Percentiles rank a stretch among this genome's conserved stretches.
Conservation (phyloP, 2,329 filamentous ascomycete genomes). For the Herpotrichia juniperi region DNA sequence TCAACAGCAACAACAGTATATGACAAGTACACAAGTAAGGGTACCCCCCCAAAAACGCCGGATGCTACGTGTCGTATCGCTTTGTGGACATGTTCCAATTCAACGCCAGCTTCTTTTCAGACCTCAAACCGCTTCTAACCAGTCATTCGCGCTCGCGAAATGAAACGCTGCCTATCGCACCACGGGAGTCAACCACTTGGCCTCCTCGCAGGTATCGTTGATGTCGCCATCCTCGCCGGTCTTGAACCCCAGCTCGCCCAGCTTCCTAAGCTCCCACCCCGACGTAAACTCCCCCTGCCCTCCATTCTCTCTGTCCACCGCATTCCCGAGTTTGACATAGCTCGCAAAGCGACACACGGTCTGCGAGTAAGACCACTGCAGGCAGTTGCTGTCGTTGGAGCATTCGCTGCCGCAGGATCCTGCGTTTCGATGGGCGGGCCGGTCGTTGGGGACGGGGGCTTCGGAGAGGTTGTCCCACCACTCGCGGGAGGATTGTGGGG, state of each 20-base stretch:
- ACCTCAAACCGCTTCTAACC: not conserved
- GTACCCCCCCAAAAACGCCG: conserved; percentile 1
- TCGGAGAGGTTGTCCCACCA: conserved; percentile 45
- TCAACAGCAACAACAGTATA: not conserved
- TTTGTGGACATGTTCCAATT: not conserved
- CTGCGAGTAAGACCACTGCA: conserved; percentile 46
- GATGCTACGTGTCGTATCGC: not conserved
- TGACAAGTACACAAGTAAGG: no score
- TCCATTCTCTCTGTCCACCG: conserved; percentile 38
- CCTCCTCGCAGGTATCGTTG: conserved; percentile 43
- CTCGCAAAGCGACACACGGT: conserved; percentile 46
- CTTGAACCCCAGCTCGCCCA: conserved; percentile 43
- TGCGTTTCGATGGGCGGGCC: conserved; percentile 40
- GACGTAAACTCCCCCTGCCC: conserved; percentile 45
- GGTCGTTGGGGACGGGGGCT: conserved; percentile 40
- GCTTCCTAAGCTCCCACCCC: conserved; percentile 47
- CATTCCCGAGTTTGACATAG: conserved; percentile 42
- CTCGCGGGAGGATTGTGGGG: conserved; percentile 36
- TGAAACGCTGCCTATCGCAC: not conserved
- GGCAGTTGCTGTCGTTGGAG: conserved; percentile 36
- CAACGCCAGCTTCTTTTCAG: not conserved
- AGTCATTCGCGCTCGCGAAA: no score
- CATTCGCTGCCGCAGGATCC: conserved; percentile 43
- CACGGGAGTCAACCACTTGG: conserved; percentile 47
- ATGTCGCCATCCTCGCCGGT: conserved; percentile 40